Conservation (phyloP, 2,329 filamentous ascomycete genomes). For the Aspergillus versicolor region DNA sequence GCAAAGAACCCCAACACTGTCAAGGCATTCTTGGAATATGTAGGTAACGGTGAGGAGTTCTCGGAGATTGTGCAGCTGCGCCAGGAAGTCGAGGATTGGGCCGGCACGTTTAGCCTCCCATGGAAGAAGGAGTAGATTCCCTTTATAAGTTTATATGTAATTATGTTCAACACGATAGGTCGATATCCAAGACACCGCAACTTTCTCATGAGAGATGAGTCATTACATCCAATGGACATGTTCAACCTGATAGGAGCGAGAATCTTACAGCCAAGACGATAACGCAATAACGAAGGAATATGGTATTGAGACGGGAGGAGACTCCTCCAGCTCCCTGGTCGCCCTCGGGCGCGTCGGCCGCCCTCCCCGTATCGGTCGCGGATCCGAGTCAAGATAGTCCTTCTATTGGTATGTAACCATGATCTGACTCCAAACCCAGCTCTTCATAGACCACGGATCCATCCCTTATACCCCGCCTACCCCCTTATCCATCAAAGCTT, state of each 20-base stretch:
- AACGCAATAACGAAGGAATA: not conserved
- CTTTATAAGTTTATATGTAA: slow-evolving; percentile 10
- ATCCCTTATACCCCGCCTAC: no score
- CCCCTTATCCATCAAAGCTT: not conserved
- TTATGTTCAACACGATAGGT: slow-evolving; percentile 17
- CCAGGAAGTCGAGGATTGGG: slow-evolving; percentile 90
- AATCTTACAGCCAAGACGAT: not conserved
- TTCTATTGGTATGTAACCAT: not conserved
- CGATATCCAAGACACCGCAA: not conserved
- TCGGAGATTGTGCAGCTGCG: slow-evolving; percentile 79
- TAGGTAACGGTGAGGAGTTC: slow-evolving; percentile 75
- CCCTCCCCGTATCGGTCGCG: not conserved
- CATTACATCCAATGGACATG: not conserved
- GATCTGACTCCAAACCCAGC: no score
- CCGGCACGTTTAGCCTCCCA: slow-evolving; percentile 85
- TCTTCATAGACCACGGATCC: not conserved
- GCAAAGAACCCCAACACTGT: slow-evolving; percentile 97
- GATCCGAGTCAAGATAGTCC: not conserved
- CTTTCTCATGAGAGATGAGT: not conserved
- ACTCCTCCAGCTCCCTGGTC: not conserved
- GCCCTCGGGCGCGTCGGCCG: not conserved
- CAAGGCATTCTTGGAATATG: slow-evolving; percentile 95
- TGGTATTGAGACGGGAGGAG: no score
- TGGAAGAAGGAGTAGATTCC: slow-evolving; percentile 62
- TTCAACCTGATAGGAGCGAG: not conserved